Conservation (phyloP, 75 land plant species). For the Larix kaempferi region DNA sequence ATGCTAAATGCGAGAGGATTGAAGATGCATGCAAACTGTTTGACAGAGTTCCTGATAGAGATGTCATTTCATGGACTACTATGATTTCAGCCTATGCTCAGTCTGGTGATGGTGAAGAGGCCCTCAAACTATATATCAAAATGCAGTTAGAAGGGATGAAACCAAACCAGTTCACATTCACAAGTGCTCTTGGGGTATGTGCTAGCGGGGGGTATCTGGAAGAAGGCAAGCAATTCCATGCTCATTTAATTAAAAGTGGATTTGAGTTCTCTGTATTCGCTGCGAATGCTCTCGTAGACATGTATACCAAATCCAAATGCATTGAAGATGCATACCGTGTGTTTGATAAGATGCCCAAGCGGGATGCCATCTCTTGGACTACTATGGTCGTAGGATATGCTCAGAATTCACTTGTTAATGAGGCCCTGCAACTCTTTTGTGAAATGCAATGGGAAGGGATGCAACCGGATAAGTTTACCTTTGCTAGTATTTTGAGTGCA, state of each 20-base stretch:
- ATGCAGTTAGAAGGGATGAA: slow-evolving; percentile 36
- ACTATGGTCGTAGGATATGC: slow-evolving; percentile 57
- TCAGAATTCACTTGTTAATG: slow-evolving; percentile 42
- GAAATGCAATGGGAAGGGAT: slow-evolving; percentile 61
- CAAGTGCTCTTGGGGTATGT: slow-evolving; percentile 33
- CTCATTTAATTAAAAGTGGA: slow-evolving; percentile 28
- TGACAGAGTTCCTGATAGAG: slow-evolving; percentile 11
- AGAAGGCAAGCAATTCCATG: slow-evolving; percentile 32
- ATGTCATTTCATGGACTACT: slow-evolving; percentile 34
- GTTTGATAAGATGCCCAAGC: slow-evolving; percentile 42
- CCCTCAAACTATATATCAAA: slow-evolving; percentile 24
- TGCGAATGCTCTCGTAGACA: slow-evolving; percentile 45
- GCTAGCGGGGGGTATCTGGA: slow-evolving; percentile 1
- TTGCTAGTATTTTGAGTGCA: slow-evolving; percentile 51
- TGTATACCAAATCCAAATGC: slow-evolving; percentile 57
- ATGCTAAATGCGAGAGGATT: slow-evolving; percentile 31
- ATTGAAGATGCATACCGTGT: slow-evolving; percentile 36
- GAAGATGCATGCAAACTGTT: slow-evolving; percentile 34
- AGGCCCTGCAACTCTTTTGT: slow-evolving; percentile 46
- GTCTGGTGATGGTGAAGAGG: slow-evolving; percentile 22
- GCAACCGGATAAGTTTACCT: slow-evolving; percentile 37
- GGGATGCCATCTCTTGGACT: slow-evolving; percentile 65
- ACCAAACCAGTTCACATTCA: slow-evolving; percentile 32
- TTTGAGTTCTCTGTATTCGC: slow-evolving; percentile 19
- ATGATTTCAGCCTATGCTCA: slow-evolving; percentile 38